These are phyloP conservation scores for Vitis hybrid DNA, from an alignment of 177 flowering plant genomes.

Conservation along the genomic window DNA sequence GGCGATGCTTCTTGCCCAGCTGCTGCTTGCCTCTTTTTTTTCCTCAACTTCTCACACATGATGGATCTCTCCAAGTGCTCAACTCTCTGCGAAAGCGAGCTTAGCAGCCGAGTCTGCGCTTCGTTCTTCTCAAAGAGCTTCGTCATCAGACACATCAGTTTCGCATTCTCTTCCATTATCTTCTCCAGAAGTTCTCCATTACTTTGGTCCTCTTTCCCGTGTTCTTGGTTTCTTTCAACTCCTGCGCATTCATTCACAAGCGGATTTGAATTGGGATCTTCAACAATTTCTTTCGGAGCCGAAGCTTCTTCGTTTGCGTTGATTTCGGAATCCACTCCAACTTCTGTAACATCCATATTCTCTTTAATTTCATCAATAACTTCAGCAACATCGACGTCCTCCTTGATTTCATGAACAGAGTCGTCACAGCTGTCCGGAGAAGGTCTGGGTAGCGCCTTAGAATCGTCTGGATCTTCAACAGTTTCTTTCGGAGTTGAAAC, in stretches of 20 bases:
- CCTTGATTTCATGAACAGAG: too few relatives aligned
- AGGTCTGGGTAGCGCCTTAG: too few relatives aligned
- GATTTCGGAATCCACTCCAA: too few relatives aligned
- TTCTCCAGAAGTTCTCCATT: conserved; percentile 36
- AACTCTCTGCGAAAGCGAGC: conserved; percentile 46
- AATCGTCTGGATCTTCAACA: background rate
- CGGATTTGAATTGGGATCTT: too few relatives aligned
- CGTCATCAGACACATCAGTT: conserved; percentile 50
- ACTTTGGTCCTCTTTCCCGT: conserved; percentile 1
- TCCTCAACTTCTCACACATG: conserved; percentile 36
- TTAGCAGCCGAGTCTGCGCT: conserved; percentile 38
- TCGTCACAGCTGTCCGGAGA: too few relatives aligned
- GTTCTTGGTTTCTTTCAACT: background rate
- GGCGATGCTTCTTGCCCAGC: conserved; percentile 8
- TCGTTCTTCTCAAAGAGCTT: conserved; percentile 46
- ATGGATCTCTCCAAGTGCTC: conserved; percentile 57
- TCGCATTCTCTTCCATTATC: conserved; percentile 50
- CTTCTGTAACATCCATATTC: background rate
- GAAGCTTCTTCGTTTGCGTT: too few relatives aligned
- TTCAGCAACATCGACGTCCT: background rate
- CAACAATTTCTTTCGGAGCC: too few relatives aligned
- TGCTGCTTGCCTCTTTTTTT: conserved; percentile 32
- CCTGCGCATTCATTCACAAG: background rate
- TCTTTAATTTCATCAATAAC: background rate
- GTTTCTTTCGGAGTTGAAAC: too few relatives aligned